Evolutionary conservation across 1,139 yeast genomes (phyloP).

Genomic region (Suhomyces yuchorum): DNA sequence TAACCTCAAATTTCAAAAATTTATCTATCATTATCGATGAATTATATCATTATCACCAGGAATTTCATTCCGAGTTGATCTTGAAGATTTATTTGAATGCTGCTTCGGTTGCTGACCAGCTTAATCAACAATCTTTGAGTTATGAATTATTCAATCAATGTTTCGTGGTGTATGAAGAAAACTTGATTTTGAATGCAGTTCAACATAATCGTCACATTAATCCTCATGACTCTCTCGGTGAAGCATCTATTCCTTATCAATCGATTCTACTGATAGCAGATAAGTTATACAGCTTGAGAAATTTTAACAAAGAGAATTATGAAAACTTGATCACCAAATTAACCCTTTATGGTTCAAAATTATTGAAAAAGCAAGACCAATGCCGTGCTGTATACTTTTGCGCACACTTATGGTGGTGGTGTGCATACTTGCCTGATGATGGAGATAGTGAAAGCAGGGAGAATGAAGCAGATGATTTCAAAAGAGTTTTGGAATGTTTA

Average conservation of each 20-base stretch:
- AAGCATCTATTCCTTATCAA: slow-evolving; percentile 43
- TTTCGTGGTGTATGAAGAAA: slow-evolving; percentile 85
- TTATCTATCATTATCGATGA: slow-evolving; percentile 73
- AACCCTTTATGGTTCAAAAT: slow-evolving; percentile 84
- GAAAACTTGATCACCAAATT: slow-evolving; percentile 81
- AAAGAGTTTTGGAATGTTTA: slow-evolving; percentile 49
- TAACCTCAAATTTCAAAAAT: slow-evolving; percentile 65
- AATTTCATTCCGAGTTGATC: slow-evolving; percentile 50
- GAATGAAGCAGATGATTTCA: slow-evolving; percentile 33
- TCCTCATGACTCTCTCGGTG: slow-evolving; percentile 43
- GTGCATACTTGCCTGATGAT: slow-evolving; percentile 44
- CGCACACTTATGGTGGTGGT: slow-evolving; percentile 94
- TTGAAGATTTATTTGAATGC: slow-evolving; percentile 55
- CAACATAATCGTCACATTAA: slow-evolving; percentile 21
- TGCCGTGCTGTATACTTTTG: slow-evolving; percentile 88
- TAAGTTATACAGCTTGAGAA: slow-evolving; percentile 59
- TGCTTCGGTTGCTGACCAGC: slow-evolving; percentile 77
- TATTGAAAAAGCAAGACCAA: slow-evolving; percentile 90
- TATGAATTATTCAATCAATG: slow-evolving; percentile 90
- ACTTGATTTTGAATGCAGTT: slow-evolving; percentile 33
- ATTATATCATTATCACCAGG: slow-evolving; percentile 54
- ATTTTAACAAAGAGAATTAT: slow-evolving; percentile 64
- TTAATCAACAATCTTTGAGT: slow-evolving; percentile 55
- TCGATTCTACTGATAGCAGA: slow-evolving; percentile 56
- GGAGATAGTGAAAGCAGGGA: slow-evolving; percentile 12